These are phyloP conservation scores for Amanita fuliginea DNA, from an alignment of 768 basidiomycete species.

Conservation along the genomic window DNA sequence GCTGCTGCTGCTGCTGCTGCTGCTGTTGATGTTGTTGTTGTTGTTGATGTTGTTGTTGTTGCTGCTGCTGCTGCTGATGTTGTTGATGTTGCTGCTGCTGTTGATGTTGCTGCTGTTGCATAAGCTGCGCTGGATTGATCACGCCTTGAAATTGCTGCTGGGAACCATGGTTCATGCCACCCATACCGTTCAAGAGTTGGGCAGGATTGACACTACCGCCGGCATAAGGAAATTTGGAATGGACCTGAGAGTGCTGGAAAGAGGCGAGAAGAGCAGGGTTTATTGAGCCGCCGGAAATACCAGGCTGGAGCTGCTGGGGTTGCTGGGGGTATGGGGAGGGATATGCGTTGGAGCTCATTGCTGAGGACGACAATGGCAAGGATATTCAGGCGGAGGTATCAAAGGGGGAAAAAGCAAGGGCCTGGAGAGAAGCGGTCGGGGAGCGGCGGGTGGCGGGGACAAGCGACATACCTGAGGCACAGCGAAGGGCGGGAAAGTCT, in stretches of 20 bases:
- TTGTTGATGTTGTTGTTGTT: slow-evolving; percentile 11
- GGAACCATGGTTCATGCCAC: neutral
- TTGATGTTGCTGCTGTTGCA: slow-evolving; percentile 24
- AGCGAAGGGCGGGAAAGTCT: slow-evolving; percentile 2
- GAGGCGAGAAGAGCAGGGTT: slow-evolving; percentile 23
- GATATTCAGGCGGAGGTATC: slow-evolving; percentile 3
- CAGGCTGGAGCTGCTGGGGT: slow-evolving; percentile 2
- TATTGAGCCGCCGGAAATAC: slow-evolving; percentile 13
- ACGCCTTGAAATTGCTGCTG: slow-evolving; percentile 11
- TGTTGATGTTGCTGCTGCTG: slow-evolving; percentile 16
- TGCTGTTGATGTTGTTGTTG: slow-evolving; percentile 22
- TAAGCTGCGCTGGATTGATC: slow-evolving; percentile 24
- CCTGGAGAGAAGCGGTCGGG: neutral
- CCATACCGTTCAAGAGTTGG: slow-evolving; percentile 10
- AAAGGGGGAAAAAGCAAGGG: neutral
- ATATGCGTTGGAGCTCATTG: slow-evolving; percentile 14
- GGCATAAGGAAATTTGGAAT: slow-evolving; percentile 4
- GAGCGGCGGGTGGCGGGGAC: neutral
- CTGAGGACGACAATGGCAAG: slow-evolving; percentile 1
- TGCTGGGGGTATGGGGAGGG: slow-evolving; percentile 9
- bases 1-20: slow-evolving; percentile 17
- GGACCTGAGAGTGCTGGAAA: slow-evolving; percentile 16
- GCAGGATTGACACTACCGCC: slow-evolving; percentile 6
- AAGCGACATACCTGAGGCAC: slow-evolving; percentile 4
- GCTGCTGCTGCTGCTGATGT: slow-evolving; percentile 19